Base-by-base conservation (phyloP, 2,329 filamentous ascomycete species). In the Neonectria hederae region DNA sequence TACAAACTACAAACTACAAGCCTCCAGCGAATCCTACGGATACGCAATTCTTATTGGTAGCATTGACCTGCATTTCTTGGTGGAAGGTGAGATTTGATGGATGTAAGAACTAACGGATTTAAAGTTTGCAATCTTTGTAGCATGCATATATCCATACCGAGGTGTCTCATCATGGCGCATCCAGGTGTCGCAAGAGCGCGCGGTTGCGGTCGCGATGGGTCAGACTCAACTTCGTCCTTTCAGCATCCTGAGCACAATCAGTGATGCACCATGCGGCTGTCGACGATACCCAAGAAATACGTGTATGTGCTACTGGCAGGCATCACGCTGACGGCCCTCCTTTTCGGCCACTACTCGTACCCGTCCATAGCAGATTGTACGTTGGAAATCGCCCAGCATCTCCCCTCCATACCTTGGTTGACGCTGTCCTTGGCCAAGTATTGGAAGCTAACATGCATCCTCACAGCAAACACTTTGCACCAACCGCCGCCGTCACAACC, bases 231-330 rank as follows among this genome's bases (percentile, higher is more conserved):
- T 24, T 14, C 22, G 6, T 46, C 14, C 13, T 17, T 3, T 17
- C 43, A 46, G 43, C 43, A 17, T 7, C 22, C 14, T 3, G 43
- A 17, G 43, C 43, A 46, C 14, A n/a, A 8, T 14, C 35, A 14
- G 13, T 6, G 6, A 8, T 24, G 5, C 21, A 14, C 43, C 13
- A 46, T 46, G 22, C 5, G 43, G 2, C 38, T 26, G 7, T 32
- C 52, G 5, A 54, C 35, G 17, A 19, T 43, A 13, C 52, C 52
- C 38, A 55, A 32, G 26, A 43, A 30, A 22, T 28, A 55, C 24
- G 11, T 21, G 24, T 55, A 55, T 45, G 40, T n/a, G 9, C 53
- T 55, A 19, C 53, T 55, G 26, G 40, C 40, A 24, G 53, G 38
- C 53, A 30, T 55, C 17, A 26, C 53, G 9, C 35, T 54, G 52